Evolutionary conservation across 106 monocot species (phyloP).

Genomic region (Phalaenopsis equestris): DNA sequence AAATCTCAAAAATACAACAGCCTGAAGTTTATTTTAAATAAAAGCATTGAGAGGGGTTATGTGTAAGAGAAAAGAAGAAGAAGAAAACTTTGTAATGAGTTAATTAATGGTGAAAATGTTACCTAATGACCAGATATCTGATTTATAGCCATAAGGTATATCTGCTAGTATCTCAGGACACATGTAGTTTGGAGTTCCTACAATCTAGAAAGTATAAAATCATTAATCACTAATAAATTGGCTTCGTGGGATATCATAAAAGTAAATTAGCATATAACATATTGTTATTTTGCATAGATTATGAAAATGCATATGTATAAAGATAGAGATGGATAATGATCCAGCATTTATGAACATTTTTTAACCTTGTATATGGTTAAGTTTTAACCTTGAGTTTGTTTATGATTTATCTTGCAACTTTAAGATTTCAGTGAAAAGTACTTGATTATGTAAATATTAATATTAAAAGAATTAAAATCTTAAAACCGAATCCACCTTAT

Average conservation of each 20-base stretch:
- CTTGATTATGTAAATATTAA: no score
- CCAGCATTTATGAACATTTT: no score
- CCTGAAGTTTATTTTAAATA: conserved; percentile 29
- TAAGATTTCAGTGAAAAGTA: not conserved
- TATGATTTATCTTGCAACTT: not conserved
- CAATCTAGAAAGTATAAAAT: conserved; percentile 38
- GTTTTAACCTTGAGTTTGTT: not conserved
- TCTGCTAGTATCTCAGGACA: conserved; percentile 96
- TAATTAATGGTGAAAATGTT: not conserved
- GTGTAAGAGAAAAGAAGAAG: no score
- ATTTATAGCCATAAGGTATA: conserved; percentile 92
- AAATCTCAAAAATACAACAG: conserved; percentile 85
- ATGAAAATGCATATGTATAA: no score
- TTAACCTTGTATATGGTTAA: not conserved
- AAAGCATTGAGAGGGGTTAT: not conserved
- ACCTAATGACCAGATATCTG: conserved; percentile 99
- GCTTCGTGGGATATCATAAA: no score
- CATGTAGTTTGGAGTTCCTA: conserved; percentile 94
- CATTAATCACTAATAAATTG: not conserved
- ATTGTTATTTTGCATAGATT: no score
- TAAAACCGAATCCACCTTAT: no score
- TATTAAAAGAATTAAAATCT: no score
- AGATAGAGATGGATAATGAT: no score
- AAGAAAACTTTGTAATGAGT: not conserved
- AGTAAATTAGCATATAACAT: no score